Conservation (phyloP, 306 rosid species). For the Alnus rubra region DNA sequence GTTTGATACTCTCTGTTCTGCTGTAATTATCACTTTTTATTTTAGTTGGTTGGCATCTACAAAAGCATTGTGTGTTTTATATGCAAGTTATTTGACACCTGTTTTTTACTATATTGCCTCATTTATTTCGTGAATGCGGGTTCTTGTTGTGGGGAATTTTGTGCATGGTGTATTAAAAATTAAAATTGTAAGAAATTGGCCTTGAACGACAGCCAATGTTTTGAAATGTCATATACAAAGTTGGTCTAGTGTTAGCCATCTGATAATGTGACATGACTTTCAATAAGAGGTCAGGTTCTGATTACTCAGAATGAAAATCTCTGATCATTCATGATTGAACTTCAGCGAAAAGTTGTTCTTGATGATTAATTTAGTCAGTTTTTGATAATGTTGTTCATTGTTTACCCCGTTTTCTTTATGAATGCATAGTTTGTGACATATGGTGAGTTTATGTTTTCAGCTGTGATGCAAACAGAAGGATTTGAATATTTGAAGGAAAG, state of each 20-base stretch:
- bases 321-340: background rate
- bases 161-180: background rate
- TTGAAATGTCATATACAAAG: background rate
- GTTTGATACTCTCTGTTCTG: background rate
- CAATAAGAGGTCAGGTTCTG: background rate
- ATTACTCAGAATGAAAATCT: background rate
- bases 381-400: background rate
- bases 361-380: background rate
- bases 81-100: background rate
- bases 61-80: background rate
- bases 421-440: background rate
- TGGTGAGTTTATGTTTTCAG: conserved; percentile 40
- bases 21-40: background rate
- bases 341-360: background rate
- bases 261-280: background rate
- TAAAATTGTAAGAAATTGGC: background rate
- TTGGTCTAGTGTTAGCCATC: background rate
- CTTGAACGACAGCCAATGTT: background rate
- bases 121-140: background rate
- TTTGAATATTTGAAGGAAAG: conserved; percentile 73
- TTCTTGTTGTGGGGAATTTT: background rate
- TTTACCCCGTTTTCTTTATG: background rate
- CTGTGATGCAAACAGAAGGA: conserved; percentile 93
- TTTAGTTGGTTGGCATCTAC: background rate
- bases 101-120: conserved; percentile 1